Evolutionary conservation across 768 basidiomycete genomes (phyloP), one percentile per base, ranked within the genome.

Genomic region (Astraeus odoratus): DNA sequence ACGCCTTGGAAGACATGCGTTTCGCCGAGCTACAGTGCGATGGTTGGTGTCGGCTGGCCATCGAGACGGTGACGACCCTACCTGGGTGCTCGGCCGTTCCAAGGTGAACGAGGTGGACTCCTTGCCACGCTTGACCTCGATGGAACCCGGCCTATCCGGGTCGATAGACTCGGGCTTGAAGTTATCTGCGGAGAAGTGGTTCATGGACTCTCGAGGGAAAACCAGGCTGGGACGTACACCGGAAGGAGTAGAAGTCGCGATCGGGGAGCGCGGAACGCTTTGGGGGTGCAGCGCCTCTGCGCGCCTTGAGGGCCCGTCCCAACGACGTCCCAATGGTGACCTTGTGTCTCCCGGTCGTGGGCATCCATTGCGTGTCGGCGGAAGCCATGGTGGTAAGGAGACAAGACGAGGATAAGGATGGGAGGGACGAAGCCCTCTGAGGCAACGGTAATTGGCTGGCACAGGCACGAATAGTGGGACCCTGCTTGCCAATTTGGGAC

Each of bases 91-190:
- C 1, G 79, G 75, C 51, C 80, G 83, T 60, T 88, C 83, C 10
- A 88, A 74, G 4, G 63, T 65, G 40, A 87, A 72, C 23, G 56
- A 71, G 8, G 73, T 76, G 10, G 63, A 64, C 19, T 81, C 81
- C 50, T 69, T 68, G 6, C 71, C 70, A 50, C 72, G 73, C 56
- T 69, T 77, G 35, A 83, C 73, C 42, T 83, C 77, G 26, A 89
- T 73, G 23, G 72, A 73, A 15, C 86, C 86, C 27, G 82, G 74
- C 52, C 76, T 82, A 2, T 74, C 69, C 19, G 71, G 52, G 56
- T 90, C 85, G 35, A 89, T 72, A 5, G 83, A 80, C 42, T 76
- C 72, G 3, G 89, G 85, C 58, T 78, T 85, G 65, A 87, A 86
- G 52, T 82, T 80, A 55, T 87, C 88, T 91, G 42, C 34, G 8